Percentiles rank a stretch among this genome's conserved stretches.
Evolutionary conservation across 345 rosid genomes (phyloP).

Genomic region (Anastatica hierochuntica): DNA sequence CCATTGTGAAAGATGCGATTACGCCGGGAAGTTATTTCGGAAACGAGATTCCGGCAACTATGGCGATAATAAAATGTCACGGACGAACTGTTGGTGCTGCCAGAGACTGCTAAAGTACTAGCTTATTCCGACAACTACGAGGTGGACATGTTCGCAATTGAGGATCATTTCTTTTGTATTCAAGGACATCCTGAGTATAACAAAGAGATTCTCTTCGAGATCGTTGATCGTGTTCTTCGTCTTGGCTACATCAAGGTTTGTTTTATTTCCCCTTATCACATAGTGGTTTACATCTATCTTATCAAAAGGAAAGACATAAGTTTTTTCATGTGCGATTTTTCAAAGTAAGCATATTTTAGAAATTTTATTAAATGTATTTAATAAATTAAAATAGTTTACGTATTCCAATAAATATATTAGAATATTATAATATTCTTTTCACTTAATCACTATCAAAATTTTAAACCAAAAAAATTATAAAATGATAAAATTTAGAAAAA

Average conservation of each 20-base stretch:
- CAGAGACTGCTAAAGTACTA: conserved; percentile 51
- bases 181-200: conserved; percentile 96
- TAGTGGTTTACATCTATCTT: too few species aligned
- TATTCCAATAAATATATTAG: too few species aligned
- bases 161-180: conserved; percentile 61
- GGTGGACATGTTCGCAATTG: conserved; percentile 59
- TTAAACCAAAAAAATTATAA: too few species aligned
- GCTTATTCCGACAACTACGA: conserved; percentile 73
- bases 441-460: too few species aligned
- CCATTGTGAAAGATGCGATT: conserved; percentile 40
- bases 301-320: too few species aligned
- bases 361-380: too few species aligned
- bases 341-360: too few species aligned
- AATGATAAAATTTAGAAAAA: too few species aligned
- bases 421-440: too few species aligned
- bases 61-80: conserved; percentile 63
- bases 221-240: conserved; percentile 65
- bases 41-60: conserved; percentile 34
- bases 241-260: conserved; percentile 46
- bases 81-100: conserved; percentile 81
- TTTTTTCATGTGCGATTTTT: too few species aligned
- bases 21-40: conserved; percentile 23
- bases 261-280: neutral
- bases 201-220: conserved; percentile 57
- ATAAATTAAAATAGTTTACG: too few species aligned